A percentile compares a stretch with the other conserved stretches of the same genome.
These are phyloP conservation scores for Phalaenopsis hybrid DNA, from an alignment of 116 monocot genomes.

Conservation along the genomic window DNA sequence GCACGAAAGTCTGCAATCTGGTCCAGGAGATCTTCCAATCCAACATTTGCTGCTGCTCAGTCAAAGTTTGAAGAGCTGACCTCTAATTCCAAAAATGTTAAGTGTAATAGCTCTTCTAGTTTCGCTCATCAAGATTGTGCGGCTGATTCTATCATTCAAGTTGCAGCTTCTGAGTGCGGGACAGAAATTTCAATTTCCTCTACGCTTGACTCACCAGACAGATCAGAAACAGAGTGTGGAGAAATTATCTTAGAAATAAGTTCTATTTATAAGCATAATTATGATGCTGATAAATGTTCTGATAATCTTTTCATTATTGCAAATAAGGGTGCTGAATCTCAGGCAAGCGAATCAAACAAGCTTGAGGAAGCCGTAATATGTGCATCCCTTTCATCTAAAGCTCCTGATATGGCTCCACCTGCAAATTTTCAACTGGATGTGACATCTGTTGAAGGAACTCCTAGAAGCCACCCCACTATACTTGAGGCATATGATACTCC, in stretches of 20 bases:
- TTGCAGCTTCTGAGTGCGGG: conserved; percentile 62
- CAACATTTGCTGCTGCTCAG: conserved; percentile 49
- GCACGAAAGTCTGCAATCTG: no score
- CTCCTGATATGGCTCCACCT: background rate
- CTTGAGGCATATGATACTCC: background rate
- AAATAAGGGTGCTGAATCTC: conserved; percentile 5
- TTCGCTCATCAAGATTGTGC: conserved; percentile 21
- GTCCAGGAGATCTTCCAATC: conserved; percentile 36
- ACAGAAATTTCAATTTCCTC: conserved; percentile 94
- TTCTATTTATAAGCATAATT: conserved; percentile 24
- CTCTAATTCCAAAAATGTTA: conserved; percentile 18
- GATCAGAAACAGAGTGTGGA: conserved; percentile 73
- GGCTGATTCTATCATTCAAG: conserved; percentile 18
- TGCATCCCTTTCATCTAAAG: background rate
- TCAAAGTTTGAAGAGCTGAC: conserved; percentile 73
- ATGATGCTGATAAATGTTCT: conserved; percentile 1
- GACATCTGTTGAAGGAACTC: background rate
- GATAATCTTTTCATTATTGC: background rate
- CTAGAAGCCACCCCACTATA: background rate
- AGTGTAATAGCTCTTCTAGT: background rate
- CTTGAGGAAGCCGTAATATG: conserved; percentile 1
- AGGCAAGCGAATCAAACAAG: no score
- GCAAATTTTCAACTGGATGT: no score
- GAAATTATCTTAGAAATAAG: conserved; percentile 71
- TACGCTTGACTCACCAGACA: conserved; percentile 45